These are phyloP conservation scores for Phylloporus arenicola DNA, from an alignment of 768 basidiomycete species.

Conservation along the genomic window DNA sequence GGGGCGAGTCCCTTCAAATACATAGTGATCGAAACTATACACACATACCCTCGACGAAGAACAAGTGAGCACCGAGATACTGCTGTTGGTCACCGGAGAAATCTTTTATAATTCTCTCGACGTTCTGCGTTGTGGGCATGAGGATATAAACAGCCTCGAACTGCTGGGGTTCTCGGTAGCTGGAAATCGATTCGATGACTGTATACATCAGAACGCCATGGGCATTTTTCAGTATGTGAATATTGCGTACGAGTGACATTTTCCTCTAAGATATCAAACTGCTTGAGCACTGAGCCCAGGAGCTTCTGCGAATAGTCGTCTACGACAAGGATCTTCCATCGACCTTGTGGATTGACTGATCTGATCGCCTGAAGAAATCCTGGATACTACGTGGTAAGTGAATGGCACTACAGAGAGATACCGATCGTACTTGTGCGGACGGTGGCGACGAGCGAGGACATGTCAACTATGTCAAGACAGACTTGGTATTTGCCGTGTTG, in stretches of 20 bases:
- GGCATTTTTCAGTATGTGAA: not conserved
- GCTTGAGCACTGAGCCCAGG: slow-evolving; percentile 79
- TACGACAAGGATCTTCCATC: slow-evolving; percentile 98
- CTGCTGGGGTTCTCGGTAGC: slow-evolving; percentile 73
- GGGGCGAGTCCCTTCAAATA: slow-evolving; percentile 2
- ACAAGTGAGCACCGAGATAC: slow-evolving; percentile 83
- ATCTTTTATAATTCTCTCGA: slow-evolving; percentile 86
- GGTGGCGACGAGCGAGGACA: slow-evolving; percentile 44
- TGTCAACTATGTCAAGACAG: slow-evolving; percentile 2
- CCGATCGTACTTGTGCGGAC: slow-evolving; percentile 42
- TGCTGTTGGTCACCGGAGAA: slow-evolving; percentile 59
- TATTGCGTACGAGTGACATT: slow-evolving; percentile 83
- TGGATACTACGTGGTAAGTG: slow-evolving; percentile 27
- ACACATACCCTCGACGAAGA: slow-evolving; percentile 83
- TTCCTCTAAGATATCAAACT: slow-evolving; percentile 91
- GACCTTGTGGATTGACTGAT: slow-evolving; percentile 76
- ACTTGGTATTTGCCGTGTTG: too few relatives aligned
- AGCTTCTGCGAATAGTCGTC: slow-evolving; percentile 88
- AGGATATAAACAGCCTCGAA: slow-evolving; percentile 92
- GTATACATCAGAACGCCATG: slow-evolving; percentile 11
- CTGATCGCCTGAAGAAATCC: slow-evolving; percentile 86
- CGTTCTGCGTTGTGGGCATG: slow-evolving; percentile 92
- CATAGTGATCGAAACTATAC: not conserved
- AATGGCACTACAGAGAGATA: not conserved
- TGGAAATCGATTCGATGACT: slow-evolving; percentile 93